A percentile compares a stretch with the other conserved stretches of the same genome.
phyloP scores from a whole-genome alignment of 1,284 basidiomycete genomes.

The Leccinum subrobustum region DNA sequence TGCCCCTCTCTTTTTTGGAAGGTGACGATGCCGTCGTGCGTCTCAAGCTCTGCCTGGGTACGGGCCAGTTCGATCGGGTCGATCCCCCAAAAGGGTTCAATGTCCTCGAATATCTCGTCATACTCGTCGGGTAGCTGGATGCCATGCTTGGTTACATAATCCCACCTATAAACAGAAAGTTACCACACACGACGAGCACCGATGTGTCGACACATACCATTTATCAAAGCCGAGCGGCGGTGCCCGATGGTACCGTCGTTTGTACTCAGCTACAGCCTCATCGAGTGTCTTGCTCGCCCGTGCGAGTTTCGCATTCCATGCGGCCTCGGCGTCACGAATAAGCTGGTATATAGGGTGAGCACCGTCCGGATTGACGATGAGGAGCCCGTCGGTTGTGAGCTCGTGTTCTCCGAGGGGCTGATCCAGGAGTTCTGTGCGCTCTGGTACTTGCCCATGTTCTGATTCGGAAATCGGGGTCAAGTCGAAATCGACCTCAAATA shows the following conservation, averaged over 20 bases:
- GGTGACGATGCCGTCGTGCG: conserved; percentile 4
- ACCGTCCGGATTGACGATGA: conserved; percentile 33
- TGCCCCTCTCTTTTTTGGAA: conserved; percentile 11
- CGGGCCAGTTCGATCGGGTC: conserved; percentile 43
- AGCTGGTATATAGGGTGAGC: conserved; percentile 46
- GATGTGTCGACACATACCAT: conserved; percentile 41
- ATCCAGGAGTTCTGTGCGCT: not conserved
- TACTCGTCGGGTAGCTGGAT: conserved; percentile 62
- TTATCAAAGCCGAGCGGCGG: conserved; percentile 58
- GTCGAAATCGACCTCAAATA: not conserved
- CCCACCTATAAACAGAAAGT: conserved; percentile 42
- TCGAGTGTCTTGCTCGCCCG: conserved; percentile 46
- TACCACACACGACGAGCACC: not conserved
- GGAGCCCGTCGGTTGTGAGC: conserved; percentile 28
- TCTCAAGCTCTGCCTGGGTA: conserved; percentile 40
- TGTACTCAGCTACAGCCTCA: conserved; percentile 47
- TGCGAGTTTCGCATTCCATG: conserved; percentile 41
- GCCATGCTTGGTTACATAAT: conserved; percentile 50
- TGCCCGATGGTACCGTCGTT: conserved; percentile 42
- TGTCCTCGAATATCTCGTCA: conserved; percentile 51
- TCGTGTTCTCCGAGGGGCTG: conserved; percentile 22
- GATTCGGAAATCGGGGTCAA: not conserved
- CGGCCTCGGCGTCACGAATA: conserved; percentile 38
- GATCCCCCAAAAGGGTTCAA: conserved; percentile 57
- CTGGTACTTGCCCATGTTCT: not conserved